Conservation (phyloP, 108 stramenopile species). For the Chaetoceros tenuissimus region DNA sequence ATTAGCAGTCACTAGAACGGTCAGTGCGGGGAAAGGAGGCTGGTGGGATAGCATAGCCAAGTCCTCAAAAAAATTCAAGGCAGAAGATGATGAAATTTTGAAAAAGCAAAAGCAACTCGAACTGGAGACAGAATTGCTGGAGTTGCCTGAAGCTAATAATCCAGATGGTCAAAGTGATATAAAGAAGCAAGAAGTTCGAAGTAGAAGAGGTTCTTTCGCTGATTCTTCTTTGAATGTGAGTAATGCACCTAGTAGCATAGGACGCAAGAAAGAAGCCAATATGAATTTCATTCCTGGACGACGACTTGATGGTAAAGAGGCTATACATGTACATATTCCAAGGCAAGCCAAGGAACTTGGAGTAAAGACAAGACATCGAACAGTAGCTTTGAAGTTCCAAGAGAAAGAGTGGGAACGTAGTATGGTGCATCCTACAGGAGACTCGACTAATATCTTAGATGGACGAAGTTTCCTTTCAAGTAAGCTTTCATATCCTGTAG, state of each 20-base stretch:
- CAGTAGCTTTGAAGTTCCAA: conserved; percentile 56
- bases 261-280: too few relatives aligned
- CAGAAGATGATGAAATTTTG: conserved; percentile 24
- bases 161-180: too few relatives aligned
- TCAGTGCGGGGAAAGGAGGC: conserved; percentile 20
- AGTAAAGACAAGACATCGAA: conserved; percentile 31
- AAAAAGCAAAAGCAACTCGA: conserved; percentile 20
- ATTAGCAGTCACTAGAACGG: conserved; percentile 6
- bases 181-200: conserved; percentile 13
- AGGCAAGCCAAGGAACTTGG: conserved; percentile 9
- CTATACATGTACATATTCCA: conserved; percentile 44
- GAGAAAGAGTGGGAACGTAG: conserved; percentile 68
- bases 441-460: conserved; percentile 42
- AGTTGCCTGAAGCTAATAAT: too few relatives aligned
- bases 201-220: not conserved
- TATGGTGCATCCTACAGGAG: conserved; percentile 56
- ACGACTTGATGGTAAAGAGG: conserved; percentile 67
- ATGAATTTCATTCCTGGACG: conserved; percentile 35
- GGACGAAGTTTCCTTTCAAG: conserved; percentile 73
- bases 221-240: not conserved
- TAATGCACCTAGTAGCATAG: conserved; percentile 4
- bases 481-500: conserved; percentile 55
- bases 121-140: conserved; percentile 46
- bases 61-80: conserved; percentile 26
- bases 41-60: conserved; percentile 77